Evolutionary conservation across 139 green algal species (phyloP).

Genomic region (Coelastrella sp.): DNA sequence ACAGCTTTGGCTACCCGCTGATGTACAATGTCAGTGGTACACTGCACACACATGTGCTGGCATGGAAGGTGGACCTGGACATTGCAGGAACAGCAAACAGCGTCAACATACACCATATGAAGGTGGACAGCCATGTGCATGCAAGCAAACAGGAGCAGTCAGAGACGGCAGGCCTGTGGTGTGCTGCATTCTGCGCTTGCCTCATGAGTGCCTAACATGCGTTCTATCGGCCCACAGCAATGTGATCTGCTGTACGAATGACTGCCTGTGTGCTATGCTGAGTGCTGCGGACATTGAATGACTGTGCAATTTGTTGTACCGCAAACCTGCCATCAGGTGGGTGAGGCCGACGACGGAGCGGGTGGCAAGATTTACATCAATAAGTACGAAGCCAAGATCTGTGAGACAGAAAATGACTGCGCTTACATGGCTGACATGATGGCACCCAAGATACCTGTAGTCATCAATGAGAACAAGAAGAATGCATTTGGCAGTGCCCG

Average conservation of each 20-base stretch:
- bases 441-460: constrained; percentile 30
- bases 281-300: no score
- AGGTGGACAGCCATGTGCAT: neutral
- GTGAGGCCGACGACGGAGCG: constrained; percentile 11
- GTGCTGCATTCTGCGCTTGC: no score
- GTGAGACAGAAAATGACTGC: constrained; percentile 20
- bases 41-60: constrained; percentile 47
- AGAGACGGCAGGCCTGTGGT: no score
- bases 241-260: no score
- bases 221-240: no score
- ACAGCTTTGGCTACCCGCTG: constrained; percentile 47
- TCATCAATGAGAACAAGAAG: constrained; percentile 31
- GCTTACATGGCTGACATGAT: neutral
- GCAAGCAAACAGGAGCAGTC: neutral
- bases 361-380: constrained; percentile 46
- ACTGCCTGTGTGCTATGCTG: no score
- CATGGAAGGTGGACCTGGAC: constrained; percentile 52
- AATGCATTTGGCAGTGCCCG: constrained; percentile 35
- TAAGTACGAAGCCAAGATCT: constrained; percentile 28
- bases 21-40: constrained; percentile 34
- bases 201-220: no score
- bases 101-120: constrained; percentile 44
- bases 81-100: constrained; percentile 43
- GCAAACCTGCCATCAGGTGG: constrained; percentile 2
- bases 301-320: no score